Conservation (phyloP, 2,329 filamentous ascomycete species). For the Penicillium rolfsii region DNA sequence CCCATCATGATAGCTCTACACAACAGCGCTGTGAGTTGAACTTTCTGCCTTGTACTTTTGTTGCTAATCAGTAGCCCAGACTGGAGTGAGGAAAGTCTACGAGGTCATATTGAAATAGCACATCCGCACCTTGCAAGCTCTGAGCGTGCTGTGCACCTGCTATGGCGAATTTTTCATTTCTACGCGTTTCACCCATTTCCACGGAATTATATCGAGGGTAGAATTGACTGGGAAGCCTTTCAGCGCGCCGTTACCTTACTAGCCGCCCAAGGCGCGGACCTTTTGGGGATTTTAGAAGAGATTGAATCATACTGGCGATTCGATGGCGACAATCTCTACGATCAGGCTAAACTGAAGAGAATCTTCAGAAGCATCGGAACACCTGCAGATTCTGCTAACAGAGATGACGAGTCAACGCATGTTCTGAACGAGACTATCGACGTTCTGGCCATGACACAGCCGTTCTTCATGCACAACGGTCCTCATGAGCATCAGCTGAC, state of each 20-base stretch:
- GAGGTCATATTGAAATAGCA: not conserved
- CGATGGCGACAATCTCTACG: not conserved
- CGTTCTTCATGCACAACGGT: not conserved
- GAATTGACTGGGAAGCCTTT: not conserved
- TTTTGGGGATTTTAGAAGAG: not conserved
- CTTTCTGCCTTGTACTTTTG: not conserved
- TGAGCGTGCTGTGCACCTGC: not conserved
- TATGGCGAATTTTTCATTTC: not conserved
- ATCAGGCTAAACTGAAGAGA: not conserved
- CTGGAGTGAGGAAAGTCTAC: not conserved
- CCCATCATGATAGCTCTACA: not conserved
- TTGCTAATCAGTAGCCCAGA: not conserved
- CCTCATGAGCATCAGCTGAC: not conserved
- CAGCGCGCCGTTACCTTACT: not conserved
- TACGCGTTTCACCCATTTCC: not conserved
- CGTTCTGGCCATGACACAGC: not conserved
- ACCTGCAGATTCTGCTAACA: not conserved
- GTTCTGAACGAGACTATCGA: not conserved
- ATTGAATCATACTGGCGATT: not conserved
- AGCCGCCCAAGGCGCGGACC: not conserved
- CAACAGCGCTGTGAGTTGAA: not conserved
- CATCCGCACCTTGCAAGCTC: not conserved
- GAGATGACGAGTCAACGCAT: not conserved
- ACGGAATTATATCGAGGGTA: not conserved
- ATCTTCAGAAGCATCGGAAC: not conserved